Percentiles rank a stretch among this genome's conserved stretches.
These are phyloP conservation scores for Ogataea kodamae DNA, from an alignment of 805 yeast genomes.

Conservation along the genomic window DNA sequence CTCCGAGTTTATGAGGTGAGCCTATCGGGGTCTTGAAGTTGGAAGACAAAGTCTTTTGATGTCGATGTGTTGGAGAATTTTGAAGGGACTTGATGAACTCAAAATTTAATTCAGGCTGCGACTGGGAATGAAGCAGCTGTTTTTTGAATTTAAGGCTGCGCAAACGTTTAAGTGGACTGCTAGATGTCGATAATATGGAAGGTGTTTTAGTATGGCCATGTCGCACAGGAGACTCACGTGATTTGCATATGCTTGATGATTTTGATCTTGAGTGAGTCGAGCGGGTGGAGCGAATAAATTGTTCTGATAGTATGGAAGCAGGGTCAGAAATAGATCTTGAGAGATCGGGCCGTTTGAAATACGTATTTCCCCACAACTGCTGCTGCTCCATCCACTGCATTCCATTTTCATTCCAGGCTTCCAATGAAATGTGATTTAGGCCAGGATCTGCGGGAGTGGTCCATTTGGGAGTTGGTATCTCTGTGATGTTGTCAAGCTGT, in stretches of 20 bases:
- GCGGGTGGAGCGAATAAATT: conserved; percentile 11
- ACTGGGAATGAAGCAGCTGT: conserved; percentile 15
- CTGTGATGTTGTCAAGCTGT: conserved; percentile 18
- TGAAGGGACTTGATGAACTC: conserved; percentile 27
- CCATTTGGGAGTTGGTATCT: conserved; percentile 27
- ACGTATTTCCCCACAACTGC: conserved; percentile 12
- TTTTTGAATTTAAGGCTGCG: conserved; percentile 23
- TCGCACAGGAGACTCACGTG: conserved; percentile 6
- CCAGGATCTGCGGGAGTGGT: conserved; percentile 9
- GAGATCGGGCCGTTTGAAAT: conserved; percentile 11
- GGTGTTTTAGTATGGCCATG: conserved; percentile 8
- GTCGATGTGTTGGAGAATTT: conserved; percentile 24
- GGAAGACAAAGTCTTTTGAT: conserved; percentile 18
- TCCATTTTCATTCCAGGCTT: conserved; percentile 28
- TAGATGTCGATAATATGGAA: conserved; percentile 17
- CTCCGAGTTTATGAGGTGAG: conserved; percentile 4
- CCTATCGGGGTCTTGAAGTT: conserved; percentile 19
- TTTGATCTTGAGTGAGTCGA: conserved; percentile 9
- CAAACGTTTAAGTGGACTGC: conserved; percentile 29
- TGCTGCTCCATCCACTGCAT: conserved; percentile 22
- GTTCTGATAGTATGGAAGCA: conserved; percentile 14
- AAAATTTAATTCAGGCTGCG: conserved; percentile 27
- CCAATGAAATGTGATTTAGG: conserved; percentile 27
- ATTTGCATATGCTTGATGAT: too few relatives aligned
- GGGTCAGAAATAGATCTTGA: conserved; percentile 23